Conservation (phyloP, 2,329 filamentous ascomycete species). For the Aspergillus amoenus region DNA sequence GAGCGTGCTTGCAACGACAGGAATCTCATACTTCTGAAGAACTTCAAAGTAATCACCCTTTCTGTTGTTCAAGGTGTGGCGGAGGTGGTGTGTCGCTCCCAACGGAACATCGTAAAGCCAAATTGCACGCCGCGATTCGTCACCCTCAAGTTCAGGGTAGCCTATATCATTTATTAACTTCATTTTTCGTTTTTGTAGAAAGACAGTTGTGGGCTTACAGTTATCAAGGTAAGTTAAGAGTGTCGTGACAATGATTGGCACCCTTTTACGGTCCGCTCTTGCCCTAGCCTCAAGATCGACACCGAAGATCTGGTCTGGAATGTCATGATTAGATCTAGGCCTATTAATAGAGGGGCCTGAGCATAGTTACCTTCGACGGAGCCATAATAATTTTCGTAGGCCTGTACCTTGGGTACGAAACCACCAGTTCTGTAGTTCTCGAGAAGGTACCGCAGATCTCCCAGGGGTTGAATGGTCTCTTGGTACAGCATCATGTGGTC, state of each 20-base stretch:
- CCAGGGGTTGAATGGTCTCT: constrained; percentile 91
- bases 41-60: constrained; percentile 73
- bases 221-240: constrained; percentile 94
- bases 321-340: constrained; percentile 12
- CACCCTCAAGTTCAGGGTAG: constrained; percentile 95
- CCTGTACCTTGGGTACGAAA: constrained; percentile 84
- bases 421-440: constrained; percentile 96
- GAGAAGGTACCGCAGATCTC: constrained; percentile 87
- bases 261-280: constrained; percentile 89
- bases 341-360: background rate
- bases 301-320: constrained; percentile 85
- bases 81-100: constrained; percentile 77
- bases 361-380: constrained; percentile 68
- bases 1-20: constrained; percentile 86
- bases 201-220: constrained; percentile 46
- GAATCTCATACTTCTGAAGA: constrained; percentile 86
- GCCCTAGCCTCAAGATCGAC: constrained; percentile 96
- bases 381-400: constrained; percentile 99
- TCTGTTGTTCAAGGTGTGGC: constrained; percentile 81
- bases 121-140: constrained; percentile 85
- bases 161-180: constrained; percentile 43
- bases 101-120: constrained; percentile 94
- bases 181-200: background rate
- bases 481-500: constrained; percentile 99
- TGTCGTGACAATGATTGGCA: constrained; percentile 87